Base-by-base conservation (phyloP, 2,329 filamentous ascomycete genomes). In the Blastomyces gilchristii region DNA sequence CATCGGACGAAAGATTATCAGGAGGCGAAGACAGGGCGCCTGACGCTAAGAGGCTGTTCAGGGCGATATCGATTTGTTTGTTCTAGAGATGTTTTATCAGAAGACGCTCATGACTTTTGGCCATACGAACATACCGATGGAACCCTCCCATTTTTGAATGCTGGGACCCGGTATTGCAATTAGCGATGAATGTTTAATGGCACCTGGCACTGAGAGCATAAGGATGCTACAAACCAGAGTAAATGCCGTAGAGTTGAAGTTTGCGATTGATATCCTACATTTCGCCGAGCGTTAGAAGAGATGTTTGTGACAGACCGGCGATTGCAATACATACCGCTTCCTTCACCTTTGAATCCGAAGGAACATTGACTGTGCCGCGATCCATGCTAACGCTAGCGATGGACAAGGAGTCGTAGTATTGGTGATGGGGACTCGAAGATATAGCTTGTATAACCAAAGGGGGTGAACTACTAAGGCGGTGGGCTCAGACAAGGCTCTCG, bases 191-290 rank as follows among this genome's bases (percentile, higher is more conserved):
- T 22, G 53, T 12, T 14, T 37, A 25, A 28, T 28, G 8, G 49
- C 16, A 50, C 58, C 58, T 61, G 66, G 69, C 63, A 68, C 67
- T 61, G 52, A 22, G 54, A 54, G 49, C 47, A 56, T 43, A n/a
- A 34, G 37, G 52, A 52, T 41, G 25, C 7, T 41, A 68, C 79
- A 65, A 75, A 86, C 84, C 84, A 69, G 82, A 80, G 77, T 87
- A 84, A 76, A 97, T 97, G 72, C 93, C 94, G 72, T 95, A 99
- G 47, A 97, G 78, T 78, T 97, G 92, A 60, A 99, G 86, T 81
- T 99, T 99, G 74, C 87, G 85, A 78, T 94, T 94, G 78, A 97
- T 87, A 75, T 96, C 85, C 72, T 79, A 62, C 12, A 52, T 52
- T 31, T 56, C 37, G 22, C 9, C 16, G 14, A 25, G 12, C 25